A percentile compares a stretch with the other conserved stretches of the same genome.
phyloP scores from a whole-genome alignment of 768 basidiomycete genomes.

The Trametes maxima region DNA sequence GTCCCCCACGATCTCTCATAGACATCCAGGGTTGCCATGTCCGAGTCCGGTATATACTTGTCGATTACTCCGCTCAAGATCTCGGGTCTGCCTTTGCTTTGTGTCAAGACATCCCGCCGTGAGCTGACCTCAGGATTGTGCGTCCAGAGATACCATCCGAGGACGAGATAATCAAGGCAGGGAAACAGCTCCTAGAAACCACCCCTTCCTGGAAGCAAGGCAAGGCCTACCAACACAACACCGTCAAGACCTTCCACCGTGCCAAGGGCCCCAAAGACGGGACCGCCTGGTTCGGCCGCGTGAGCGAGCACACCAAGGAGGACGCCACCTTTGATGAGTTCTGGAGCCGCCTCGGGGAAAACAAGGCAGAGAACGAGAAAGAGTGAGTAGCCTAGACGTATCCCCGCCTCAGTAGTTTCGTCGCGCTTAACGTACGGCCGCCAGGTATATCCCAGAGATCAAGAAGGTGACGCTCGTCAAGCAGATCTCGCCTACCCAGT shows the following conservation, averaged over 20 bases:
- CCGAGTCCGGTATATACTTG: constrained; percentile 36
- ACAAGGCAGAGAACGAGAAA: constrained; percentile 71
- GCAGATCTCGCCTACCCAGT: constrained; percentile 61
- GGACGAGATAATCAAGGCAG: constrained; percentile 56
- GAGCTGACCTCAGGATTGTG: background rate
- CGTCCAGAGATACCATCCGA: constrained; percentile 61
- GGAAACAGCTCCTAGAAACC: constrained; percentile 55
- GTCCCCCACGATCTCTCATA: background rate
- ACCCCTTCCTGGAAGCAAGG: constrained; percentile 66
- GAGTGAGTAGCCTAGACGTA: constrained; percentile 45
- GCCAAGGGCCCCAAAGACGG: constrained; percentile 57
- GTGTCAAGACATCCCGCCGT: background rate
- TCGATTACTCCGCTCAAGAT: constrained; percentile 43
- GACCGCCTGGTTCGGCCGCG: constrained; percentile 67
- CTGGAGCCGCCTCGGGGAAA: constrained; percentile 65
- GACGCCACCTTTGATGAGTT: constrained; percentile 75
- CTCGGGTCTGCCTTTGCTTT: constrained; percentile 36
- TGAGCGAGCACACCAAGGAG: constrained; percentile 64
- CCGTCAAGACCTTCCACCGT: constrained; percentile 57
- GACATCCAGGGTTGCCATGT: constrained; percentile 20
- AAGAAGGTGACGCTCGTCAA: constrained; percentile 65
- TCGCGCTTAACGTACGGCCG: background rate
- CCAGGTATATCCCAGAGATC: constrained; percentile 67
- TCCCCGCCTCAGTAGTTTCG: background rate
- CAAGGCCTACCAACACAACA: constrained; percentile 56